Evolutionary conservation across 164 flowering plant genomes (phyloP), one percentile per base, ranked within the genome.

Genomic region (Vitis rotundifolia): DNA sequence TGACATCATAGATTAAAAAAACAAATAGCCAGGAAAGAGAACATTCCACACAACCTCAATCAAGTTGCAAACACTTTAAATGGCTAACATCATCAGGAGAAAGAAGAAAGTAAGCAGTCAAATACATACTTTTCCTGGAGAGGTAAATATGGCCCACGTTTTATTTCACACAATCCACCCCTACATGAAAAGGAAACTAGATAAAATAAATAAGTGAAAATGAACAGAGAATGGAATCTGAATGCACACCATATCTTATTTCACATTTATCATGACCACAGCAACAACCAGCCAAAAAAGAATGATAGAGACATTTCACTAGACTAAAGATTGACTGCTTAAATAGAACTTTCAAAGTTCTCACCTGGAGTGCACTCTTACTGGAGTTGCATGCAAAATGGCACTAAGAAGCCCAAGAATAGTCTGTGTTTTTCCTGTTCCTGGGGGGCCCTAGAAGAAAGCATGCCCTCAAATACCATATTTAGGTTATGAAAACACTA

Each of bases 381-480:
- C 77, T 62, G 98, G 99, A 72, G 89, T 84, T 50, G 98, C 90
- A 84, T 96, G 99, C 80, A 96, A 80, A 83, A 93, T 83, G 55
- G 97, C 94, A 86, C 98, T 90, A 14, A 96, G 95, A 56, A 96
- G 86, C 66, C 95, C 97, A 77, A 96, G 97, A 68, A 96, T 96
- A 28, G 99, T 96, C 76, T 93, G 97, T 73, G 99, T 96, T 79
- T 96, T 96, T 67, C 99, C 98, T 4, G 99, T 96, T 71, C 99
- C 99, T 52, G 98, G 99, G 48, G 99, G 99, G n/a, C 99, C 99
- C 99, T 95, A 79, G 26, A 86, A 74, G 56, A 58, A 76, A 68
- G 66, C 57, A 75, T 18, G 47, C 11, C 51, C 49, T 76, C 61
- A 73, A 61, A 53, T 56, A 19, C 18, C 57, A 58, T 11, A 54